Base-by-base conservation (phyloP, 192 early-diverging fungal species). In the Umbelopsis sp. region DNA sequence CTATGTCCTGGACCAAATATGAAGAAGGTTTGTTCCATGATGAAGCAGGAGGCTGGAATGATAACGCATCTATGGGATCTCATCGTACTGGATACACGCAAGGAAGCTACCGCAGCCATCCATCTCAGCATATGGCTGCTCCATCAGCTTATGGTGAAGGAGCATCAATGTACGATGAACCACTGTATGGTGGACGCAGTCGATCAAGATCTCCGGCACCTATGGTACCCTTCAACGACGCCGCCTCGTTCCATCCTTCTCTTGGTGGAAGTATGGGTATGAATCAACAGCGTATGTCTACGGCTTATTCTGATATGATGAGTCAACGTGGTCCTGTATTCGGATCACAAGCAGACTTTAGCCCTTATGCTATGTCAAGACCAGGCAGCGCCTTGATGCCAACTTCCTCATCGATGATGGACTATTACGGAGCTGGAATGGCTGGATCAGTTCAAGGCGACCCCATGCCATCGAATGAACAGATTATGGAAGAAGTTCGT, bases 1-100 rank as follows among this genome's bases (percentile, higher is more conserved):
- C 84, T 75, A 90, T 88, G 84, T 89, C 86, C 51, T 94, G 93
- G 93, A 86, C 92, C 3, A 90, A 94, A 65, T 94, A 93, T 62
- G 93, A 94, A 77, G 81, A 85, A 75, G 90, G 88, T 76, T 43
- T 90, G 32, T 90, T 88, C 89, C 89, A 89, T 62, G 82, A 82
- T 1, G 80, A 78, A 24, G 38, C 38, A 41, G 77, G 73, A 38
- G 65, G 65, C 29, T 78, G 72, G 72, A 71, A 78, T 47, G 77
- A 78, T 36, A 74, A 83, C 21, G 80, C 75, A 6, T 90, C 88
- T 0, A 59, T 82, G 17, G 77, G 68, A 29, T 73, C 82, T 26
- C 71, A 77, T 29, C 74, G 71, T 0, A 82, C 86, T 17, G 80
- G 85, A 9, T 56, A 74, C 51, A 83, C 81, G 17, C 77, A 84